phyloP scores from a whole-genome alignment of 2,329 filamentous ascomycete species.

The Geosmithia flava region DNA sequence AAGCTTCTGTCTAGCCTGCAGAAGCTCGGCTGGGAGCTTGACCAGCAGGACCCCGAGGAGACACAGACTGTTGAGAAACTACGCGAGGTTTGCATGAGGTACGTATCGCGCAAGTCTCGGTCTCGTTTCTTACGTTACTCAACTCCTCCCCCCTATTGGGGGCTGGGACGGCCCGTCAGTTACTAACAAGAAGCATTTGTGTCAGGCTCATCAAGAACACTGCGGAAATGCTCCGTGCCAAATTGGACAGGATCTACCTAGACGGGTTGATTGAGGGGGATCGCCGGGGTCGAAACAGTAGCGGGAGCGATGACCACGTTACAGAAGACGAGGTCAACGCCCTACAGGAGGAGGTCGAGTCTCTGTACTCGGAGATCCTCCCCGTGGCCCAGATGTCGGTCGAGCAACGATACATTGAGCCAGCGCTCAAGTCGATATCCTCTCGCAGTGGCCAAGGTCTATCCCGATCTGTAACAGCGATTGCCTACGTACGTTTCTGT shows the following conservation, averaged over 20 bases:
- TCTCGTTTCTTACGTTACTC: too few species aligned
- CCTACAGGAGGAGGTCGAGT: slow-evolving; percentile 54
- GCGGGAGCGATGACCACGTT: slow-evolving; percentile 12
- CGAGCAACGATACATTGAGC: slow-evolving; percentile 53
- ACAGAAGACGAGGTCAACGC: slow-evolving; percentile 29
- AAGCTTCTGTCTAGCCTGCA: slow-evolving; percentile 52
- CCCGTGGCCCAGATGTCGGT: slow-evolving; percentile 60
- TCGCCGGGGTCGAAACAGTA: slow-evolving; percentile 3
- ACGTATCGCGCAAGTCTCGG: slow-evolving; percentile 3
- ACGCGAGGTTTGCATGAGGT: slow-evolving; percentile 45
- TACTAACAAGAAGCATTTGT: too few species aligned
- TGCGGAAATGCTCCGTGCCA: slow-evolving; percentile 40
- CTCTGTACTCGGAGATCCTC: slow-evolving; percentile 55
- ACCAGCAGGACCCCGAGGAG: slow-evolving; percentile 37
- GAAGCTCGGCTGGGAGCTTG: slow-evolving; percentile 51
- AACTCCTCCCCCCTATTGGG: neutral
- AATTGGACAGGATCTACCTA: slow-evolving; percentile 42
- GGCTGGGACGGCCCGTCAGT: too few species aligned
- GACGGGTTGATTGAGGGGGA: slow-evolving; percentile 24
- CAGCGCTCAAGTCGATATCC: slow-evolving; percentile 36
- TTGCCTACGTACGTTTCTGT: slow-evolving; percentile 31
- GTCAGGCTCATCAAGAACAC: slow-evolving; percentile 44
- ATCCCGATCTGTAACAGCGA: slow-evolving; percentile 30
- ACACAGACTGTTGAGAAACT: slow-evolving; percentile 41
- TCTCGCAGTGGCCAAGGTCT: slow-evolving; percentile 28